Base-by-base conservation (phyloP, 2,329 filamentous ascomycete species). In the Penicillium carneum region DNA sequence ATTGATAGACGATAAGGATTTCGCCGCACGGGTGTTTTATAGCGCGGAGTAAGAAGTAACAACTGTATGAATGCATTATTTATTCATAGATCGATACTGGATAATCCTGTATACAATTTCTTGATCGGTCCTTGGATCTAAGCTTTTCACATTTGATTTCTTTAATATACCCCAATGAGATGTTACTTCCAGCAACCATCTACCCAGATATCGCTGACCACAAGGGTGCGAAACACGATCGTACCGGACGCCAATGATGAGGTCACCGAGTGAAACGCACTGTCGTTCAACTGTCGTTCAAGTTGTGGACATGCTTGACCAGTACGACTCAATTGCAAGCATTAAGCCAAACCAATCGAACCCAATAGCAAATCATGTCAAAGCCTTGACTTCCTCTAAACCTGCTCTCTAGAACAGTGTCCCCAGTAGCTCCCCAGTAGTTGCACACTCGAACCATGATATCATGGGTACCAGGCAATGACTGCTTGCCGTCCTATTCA, bases 1-100 rank as follows among this genome's bases (percentile, higher is more conserved):
- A 20, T 55, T 36, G 60, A 62, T 62, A 52, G 45, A 47, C 57
- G 60, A 62, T 62, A 62, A 62, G 58, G 16, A 58, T 31, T 18
- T 62, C 34, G 23, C 42, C 42, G n/a, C 23, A 26, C 23, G 23
- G 23, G 23, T 26, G 23, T 42, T 42, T 41, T 33, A 12, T 20
- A 38, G 20, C 26, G 11, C 5, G 31, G n/a, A 10, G 29, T 36
- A 7, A 33, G 3, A 29, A 36, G 11, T 48, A 23, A 26, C 34
- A 18, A 3, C 9, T 36, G 20, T 48, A 41, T 11, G 39, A n/a
- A 43, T 20, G 18, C 23, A 26, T 26, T 4, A 26, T 26, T 26
- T 5, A 26, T 26, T 26, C 23, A 26, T 26, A 26, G 23, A 26
- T 26, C 23, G 23, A 26, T 26, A 16, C 7, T n/a, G 9, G 9